phyloP scores from a whole-genome alignment of 1,139 yeast genomes.

The Groenewaldozyma sp. region DNA sequence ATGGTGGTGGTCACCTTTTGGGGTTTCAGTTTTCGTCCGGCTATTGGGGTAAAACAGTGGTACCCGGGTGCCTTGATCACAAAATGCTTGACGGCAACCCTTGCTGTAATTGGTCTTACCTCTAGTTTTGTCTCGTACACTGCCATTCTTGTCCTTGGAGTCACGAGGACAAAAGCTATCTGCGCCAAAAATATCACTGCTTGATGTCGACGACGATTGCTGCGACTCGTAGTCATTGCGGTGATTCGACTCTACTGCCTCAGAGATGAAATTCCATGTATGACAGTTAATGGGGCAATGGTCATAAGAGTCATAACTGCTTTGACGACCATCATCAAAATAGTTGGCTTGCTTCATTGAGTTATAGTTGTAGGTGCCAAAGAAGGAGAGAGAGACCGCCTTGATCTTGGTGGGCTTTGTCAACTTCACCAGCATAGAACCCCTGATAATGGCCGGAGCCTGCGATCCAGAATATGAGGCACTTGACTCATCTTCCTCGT shows the following conservation, averaged over 20 bases:
- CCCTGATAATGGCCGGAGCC: conserved; percentile 63
- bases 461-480: background rate
- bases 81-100: background rate
- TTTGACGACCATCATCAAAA: conserved; percentile 16
- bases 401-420: conserved; percentile 66
- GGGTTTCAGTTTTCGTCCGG: conserved; percentile 7
- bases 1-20: background rate
- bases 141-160: background rate
- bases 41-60: conserved; percentile 12
- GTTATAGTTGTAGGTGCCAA: conserved; percentile 65
- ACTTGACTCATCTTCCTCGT: background rate
- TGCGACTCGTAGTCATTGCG: background rate
- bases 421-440: conserved; percentile 63
- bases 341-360: conserved; percentile 48
- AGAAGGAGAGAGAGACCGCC: conserved; percentile 48
- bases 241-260: conserved; percentile 4
- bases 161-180: conserved; percentile 18
- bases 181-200: conserved; percentile 30
- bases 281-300: conserved; percentile 25
- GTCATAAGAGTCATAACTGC: conserved; percentile 27
- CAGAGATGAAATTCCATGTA: conserved; percentile 30
- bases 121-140: no score
- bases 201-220: conserved; percentile 18
- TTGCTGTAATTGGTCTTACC: background rate
- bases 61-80: conserved; percentile 9